Evolutionary conservation across 129 eudicot genomes (phyloP).

Genomic region (Arctium lappa): DNA sequence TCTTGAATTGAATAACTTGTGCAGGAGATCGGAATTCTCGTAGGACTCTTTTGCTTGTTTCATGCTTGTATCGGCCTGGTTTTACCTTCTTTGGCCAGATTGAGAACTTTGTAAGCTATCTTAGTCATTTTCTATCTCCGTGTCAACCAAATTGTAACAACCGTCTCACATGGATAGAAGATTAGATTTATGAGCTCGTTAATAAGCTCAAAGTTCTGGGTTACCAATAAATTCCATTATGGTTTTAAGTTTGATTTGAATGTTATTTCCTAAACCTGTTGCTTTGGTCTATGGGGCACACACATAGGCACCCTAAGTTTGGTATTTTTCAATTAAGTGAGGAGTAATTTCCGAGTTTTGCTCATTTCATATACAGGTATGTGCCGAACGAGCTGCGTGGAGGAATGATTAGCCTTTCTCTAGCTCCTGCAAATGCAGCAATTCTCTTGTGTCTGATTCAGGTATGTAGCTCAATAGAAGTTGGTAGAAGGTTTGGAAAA

Average conservation of each 20-base stretch:
- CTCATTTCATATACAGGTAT: conserved; percentile 44
- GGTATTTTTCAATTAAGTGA: neutral
- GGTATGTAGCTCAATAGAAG: conserved; percentile 32
- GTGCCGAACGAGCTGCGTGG: conserved; percentile 96
- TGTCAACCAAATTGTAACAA: neutral
- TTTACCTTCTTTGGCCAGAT: conserved; percentile 87
- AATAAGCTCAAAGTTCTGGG: neutral
- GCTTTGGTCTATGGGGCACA: neutral
- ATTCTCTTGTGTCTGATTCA: conserved; percentile 51
- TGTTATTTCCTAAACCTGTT: neutral
- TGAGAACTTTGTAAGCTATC: conserved; percentile 69
- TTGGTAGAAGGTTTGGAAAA: neutral
- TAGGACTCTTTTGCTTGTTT: conserved; percentile 76
- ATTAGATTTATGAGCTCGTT: neutral
- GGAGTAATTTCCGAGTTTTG: conserved; percentile 8
- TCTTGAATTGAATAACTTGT: conserved; percentile 5
- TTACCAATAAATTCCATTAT: neutral
- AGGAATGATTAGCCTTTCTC: conserved; percentile 83
- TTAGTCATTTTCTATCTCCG: conserved; percentile 1
- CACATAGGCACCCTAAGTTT: neutral
- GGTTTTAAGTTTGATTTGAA: neutral
- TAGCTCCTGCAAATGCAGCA: conserved; percentile 76
- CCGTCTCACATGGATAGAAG: neutral
- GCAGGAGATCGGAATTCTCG: conserved; percentile 86
- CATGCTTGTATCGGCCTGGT: conserved; percentile 73